phyloP scores from a whole-genome alignment of 192 early-diverging fungal genomes.

The Spizellomyces sp. region DNA sequence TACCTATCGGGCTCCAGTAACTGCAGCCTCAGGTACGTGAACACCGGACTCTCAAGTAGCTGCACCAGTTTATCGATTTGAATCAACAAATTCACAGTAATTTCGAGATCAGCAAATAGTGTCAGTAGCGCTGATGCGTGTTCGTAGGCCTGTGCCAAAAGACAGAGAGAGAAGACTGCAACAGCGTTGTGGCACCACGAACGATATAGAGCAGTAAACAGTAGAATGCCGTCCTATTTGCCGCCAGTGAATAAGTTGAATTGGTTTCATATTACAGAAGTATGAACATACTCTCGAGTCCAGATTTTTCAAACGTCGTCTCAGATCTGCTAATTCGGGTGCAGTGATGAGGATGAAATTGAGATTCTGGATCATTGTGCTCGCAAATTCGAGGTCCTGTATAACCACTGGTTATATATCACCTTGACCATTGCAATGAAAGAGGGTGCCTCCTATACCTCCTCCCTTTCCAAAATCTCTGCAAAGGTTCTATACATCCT shows the following conservation, averaged over 20 bases:
- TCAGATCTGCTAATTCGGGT: slow-evolving; percentile 81
- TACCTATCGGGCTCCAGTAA: slow-evolving; percentile 88
- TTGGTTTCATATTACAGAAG: background rate
- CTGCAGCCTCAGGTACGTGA: slow-evolving; percentile 92
- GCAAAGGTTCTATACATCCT: slow-evolving; percentile 87
- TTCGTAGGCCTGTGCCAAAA: slow-evolving; percentile 97
- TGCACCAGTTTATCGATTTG: slow-evolving; percentile 99
- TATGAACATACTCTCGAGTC: slow-evolving; percentile 54
- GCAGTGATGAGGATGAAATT: slow-evolving; percentile 96
- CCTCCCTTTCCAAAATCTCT: slow-evolving; percentile 82
- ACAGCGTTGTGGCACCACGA: slow-evolving; percentile 98
- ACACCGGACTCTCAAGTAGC: slow-evolving; percentile 95
- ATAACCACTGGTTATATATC: slow-evolving; percentile 23
- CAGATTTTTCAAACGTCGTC: slow-evolving; percentile 78
- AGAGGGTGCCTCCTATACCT: slow-evolving; percentile 36
- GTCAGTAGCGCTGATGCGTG: slow-evolving; percentile 80
- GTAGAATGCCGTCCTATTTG: slow-evolving; percentile 27
- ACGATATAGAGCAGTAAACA: slow-evolving; percentile 86
- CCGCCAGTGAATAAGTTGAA: slow-evolving; percentile 1
- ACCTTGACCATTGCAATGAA: background rate
- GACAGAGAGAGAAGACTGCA: slow-evolving; percentile 88
- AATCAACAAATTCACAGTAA: slow-evolving; percentile 91
- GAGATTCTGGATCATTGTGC: slow-evolving; percentile 96
- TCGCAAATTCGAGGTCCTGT: slow-evolving; percentile 87
- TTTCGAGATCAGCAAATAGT: slow-evolving; percentile 88